These are phyloP conservation scores for Cyclotella atomus DNA, from an alignment of 108 stramenopile species.

Conservation along the genomic window DNA sequence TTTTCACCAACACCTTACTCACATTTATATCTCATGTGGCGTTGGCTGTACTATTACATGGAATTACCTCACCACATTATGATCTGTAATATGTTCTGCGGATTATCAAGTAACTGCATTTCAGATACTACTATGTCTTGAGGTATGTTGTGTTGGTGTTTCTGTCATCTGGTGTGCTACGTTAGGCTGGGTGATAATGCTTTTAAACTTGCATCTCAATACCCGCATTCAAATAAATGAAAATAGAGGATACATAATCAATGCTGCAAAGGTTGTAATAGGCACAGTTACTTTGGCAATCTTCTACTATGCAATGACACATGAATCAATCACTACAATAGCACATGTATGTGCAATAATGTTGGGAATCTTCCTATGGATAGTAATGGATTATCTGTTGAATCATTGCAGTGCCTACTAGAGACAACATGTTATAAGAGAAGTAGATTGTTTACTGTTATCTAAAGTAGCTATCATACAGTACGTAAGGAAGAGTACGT, in stretches of 20 bases:
- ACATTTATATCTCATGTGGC: no score
- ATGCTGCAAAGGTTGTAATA: not conserved
- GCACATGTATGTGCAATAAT: slow-evolving; percentile 55
- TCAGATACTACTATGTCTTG: slow-evolving; percentile 58
- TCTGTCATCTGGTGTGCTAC: slow-evolving; percentile 66
- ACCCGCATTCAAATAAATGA: not conserved
- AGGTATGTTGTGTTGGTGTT: slow-evolving; percentile 55
- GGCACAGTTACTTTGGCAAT: slow-evolving; percentile 22
- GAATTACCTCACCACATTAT: no score
- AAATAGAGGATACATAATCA: not conserved
- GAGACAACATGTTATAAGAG: no score
- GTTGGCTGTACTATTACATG: no score
- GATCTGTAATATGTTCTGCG: no score
- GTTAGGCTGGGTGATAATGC: slow-evolving; percentile 45
- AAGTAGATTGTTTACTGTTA: no score
- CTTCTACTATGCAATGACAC: slow-evolving; percentile 45
- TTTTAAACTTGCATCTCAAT: not conserved
- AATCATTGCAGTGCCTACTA: no score
- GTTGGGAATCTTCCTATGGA: no score
- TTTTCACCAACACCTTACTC: not conserved
- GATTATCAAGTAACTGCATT: slow-evolving; percentile 45
- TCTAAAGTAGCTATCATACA: no score
- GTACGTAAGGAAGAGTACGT: no score
- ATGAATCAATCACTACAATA: slow-evolving; percentile 52
- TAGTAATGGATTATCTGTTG: no score